Base-by-base conservation (phyloP, 1,284 basidiomycete genomes). In the Rhodotorula sp. region DNA sequence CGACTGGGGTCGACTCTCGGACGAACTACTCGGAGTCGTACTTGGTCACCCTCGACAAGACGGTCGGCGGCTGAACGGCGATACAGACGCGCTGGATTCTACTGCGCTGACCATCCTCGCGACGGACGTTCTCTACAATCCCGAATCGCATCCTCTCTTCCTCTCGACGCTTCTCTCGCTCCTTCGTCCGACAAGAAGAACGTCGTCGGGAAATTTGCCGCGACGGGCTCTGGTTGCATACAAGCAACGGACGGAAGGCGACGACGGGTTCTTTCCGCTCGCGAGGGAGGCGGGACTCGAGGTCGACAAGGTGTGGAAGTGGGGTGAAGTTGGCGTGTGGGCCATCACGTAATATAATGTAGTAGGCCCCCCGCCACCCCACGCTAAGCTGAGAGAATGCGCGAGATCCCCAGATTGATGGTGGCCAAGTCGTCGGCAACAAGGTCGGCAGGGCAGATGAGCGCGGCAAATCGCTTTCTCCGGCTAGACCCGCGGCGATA, bases 61-160 rank as follows among this genome's bases (percentile, higher is more conserved):
- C 4, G 8, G 15, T 6, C 24, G 46, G 1, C 20, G 51, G 67
- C 7, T 7, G 10, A 42, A 42, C 37, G 37, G 37, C 10, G 37
- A 12, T 42, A 12, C 24, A 14, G n/a, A 30, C 4, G 6, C 29
- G 24, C n/a, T n/a, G 51, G 44, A 26, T 44, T n/a, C 53, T 26
- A 5, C 64, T 5, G 8, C 37, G 26, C n/a, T 73, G 10, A 72
- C 66, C 29, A 29, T 78, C 24, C 37, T 76, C 46, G 77, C 68
- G 4, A 66, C 74, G 24, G 77, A 78, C 62, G 69, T 78, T 22
- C 72, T 78, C 12, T 78, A 78, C 73, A 75, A 78, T 65, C 67
- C 73, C 3, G 60, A 63, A 0, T 72, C 74, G 1, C 77, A 78
- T 57, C 4, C 6, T 2, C 37, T 70, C 20, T 68, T 78, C 24